Evolutionary conservation across 306 rosid genomes (phyloP), one percentile per base, ranked within the genome.

Genomic region (Prosopis cineraria): DNA sequence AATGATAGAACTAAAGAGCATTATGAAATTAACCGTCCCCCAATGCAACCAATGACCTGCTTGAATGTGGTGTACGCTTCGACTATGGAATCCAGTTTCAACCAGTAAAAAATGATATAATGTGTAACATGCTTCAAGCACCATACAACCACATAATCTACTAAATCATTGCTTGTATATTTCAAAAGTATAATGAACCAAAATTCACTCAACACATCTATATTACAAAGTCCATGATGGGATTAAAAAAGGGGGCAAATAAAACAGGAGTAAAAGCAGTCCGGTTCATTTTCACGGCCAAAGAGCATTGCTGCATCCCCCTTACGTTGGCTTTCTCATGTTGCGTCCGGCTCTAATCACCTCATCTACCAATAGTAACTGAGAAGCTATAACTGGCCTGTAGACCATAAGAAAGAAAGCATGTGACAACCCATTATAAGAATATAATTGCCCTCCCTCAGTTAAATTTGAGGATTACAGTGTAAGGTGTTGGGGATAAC

Each of bases 321-420:
- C 44, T 83, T 91, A 95, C 14, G 33, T 88, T 50, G 99, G 99
- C 81, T 93, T 95, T 76, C 98, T 76, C 98, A 95, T 95, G 52
- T 95, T 95, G 5, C 94, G 93, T 44, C 99, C 99, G n/a, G 98
- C 99, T 29, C 99, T 98, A 68, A 95, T 93, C 14, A 95, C 97
- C 89, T 95, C 99, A 73, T 95, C 99, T 45, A 95, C 99, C 90
- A 95, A 79, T 52, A 95, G 88, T 87, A 95, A 78, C 67, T 95
- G 99, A 44, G 98, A 93, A 48, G 95, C 90, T 78, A 95, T 93
- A 62, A 95, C 96, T 7, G 99, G 99, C 89, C 98, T 95, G 96
- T 67, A 84, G 39, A 83, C 19, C 55, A 76, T 11, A 20, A 45
- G 43, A 45, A 17, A 40, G 44, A 41, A 75, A 55, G 34, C 25